Evolutionary conservation across 441 rosid species (phyloP).

Genomic region (Populus hybrid): DNA sequence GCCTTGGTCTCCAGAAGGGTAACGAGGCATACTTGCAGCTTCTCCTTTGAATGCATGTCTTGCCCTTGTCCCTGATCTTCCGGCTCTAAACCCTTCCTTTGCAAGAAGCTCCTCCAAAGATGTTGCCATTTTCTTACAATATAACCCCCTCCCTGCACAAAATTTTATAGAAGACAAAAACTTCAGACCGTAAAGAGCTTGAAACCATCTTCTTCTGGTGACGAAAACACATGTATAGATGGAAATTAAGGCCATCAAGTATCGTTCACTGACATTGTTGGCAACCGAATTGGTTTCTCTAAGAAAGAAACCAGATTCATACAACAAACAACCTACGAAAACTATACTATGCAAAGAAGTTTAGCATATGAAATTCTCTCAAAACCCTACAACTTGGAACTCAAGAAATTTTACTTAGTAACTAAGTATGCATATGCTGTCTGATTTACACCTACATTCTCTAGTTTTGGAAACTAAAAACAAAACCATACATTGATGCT

Average conservation of each 20-base stretch:
- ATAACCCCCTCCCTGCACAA: background rate
- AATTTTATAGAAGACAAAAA: background rate
- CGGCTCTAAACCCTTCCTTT: conserved; percentile 57
- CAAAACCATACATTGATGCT: background rate
- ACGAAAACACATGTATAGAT: background rate
- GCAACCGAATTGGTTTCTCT: background rate
- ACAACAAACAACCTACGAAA: background rate
- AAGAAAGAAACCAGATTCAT: background rate
- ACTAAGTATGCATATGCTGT: background rate
- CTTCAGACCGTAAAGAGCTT: background rate
- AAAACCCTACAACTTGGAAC: background rate
- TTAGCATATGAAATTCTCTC: background rate
- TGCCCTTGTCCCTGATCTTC: conserved; percentile 28
- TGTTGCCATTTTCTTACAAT: conserved; percentile 37
- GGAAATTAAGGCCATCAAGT: background rate
- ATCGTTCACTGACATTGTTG: background rate
- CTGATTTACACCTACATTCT: background rate
- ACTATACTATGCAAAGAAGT: background rate
- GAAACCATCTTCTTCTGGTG: background rate
- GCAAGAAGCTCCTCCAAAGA: conserved; percentile 63
- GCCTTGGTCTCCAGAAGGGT: conserved; percentile 16
- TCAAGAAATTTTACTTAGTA: background rate
- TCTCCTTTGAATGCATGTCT: conserved; percentile 39
- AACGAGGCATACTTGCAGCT: conserved; percentile 17
- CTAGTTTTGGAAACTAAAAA: background rate